Evolutionary conservation across 306 rosid genomes (phyloP), one percentile per base, ranked within the genome.

Genomic region (Vachellia pachyceras): DNA sequence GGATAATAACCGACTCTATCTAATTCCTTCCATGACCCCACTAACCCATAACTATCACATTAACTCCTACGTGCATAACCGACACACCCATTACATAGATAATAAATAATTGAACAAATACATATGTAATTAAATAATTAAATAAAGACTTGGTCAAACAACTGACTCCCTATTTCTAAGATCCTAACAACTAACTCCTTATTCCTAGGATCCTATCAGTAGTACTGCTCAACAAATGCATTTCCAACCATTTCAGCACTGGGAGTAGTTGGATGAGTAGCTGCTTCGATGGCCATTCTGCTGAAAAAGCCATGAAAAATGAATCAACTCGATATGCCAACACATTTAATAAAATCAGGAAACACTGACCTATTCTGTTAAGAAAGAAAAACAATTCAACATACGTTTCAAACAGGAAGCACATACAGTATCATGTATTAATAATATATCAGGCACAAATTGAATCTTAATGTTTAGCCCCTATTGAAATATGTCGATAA

Each of bases 211-310:
- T n/a, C n/a, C n/a, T n/a, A n/a, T n/a, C n/a, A n/a, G 77, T 93
- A 93, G 86, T 93, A 91, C 84, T 93, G 97, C 76, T 88, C 91
- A 77, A 92, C 94, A 86, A 92, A 92, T 75, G 95, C 95, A 72
- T 90, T 88, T 63, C 92, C 95, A 78, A 92, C 90, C 83, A 90
- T 42, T 84, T 90, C 86, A 12, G 97, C 90, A 79, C 81, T 82
- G 52, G 90, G 94, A 35, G 85, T 37, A 44, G 84, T 45, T 52
- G 88, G 86, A 77, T 84, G 80, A 61, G 77, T 73, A 61, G 83
- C 85, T 54, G 90, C 82, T 82, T 89, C 90, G 85, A 85, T 70
- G 66, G 95, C 94, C 97, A 92, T 89, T 82, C 90, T 90, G 87
- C 73, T 52, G 55, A 68, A 73, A 76, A 67, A 23, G 54, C 57